These are phyloP conservation scores for Monosporascus sp. DNA, from an alignment of 2,329 filamentous ascomycete species.

Conservation along the genomic window DNA sequence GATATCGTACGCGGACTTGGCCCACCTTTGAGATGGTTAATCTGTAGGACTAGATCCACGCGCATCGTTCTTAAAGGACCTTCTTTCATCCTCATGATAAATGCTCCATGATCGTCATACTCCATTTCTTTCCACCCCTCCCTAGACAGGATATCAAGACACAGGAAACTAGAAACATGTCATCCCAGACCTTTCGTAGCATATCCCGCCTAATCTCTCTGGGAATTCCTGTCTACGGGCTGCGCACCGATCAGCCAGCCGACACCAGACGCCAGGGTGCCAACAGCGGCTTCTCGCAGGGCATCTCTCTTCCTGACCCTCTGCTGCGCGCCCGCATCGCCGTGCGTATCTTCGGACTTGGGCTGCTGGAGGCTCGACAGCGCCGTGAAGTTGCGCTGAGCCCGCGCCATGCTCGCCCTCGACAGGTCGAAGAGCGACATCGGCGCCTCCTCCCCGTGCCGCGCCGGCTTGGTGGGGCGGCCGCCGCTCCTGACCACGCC, in stretches of 20 bases:
- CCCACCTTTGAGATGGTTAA: too few species aligned
- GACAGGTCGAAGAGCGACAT: conserved; percentile 63
- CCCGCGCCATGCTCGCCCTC: conserved; percentile 53
- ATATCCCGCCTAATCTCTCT: conserved; percentile 16
- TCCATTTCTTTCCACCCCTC: too few species aligned
- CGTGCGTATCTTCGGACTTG: conserved; percentile 23
- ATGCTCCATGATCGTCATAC: too few species aligned
- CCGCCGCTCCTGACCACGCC: conserved; percentile 19
- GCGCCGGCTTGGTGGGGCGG: conserved; percentile 26
- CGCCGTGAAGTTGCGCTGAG: conserved; percentile 52
- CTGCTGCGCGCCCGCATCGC: conserved; percentile 30
- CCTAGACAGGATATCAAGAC: too few species aligned
- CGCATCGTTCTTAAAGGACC: too few species aligned
- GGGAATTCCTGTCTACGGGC: conserved; percentile 26
- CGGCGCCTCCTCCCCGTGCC: conserved; percentile 44
- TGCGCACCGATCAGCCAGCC: conserved; percentile 63
- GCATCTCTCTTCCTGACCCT: conserved; percentile 66
- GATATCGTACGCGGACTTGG: too few species aligned
- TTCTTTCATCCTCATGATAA: too few species aligned
- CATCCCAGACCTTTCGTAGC: too few species aligned
- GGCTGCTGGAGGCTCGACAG: conserved; percentile 47
- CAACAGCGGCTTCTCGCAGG: conserved; percentile 59
- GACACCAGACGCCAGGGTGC: conserved; percentile 61
- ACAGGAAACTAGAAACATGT: too few species aligned
- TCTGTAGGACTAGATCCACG: too few species aligned